A percentile compares a stretch with the other conserved stretches of the same genome.
Conservation (phyloP, 176 grass and related monocot genomes). For the Tillandsia leiboldiana region DNA sequence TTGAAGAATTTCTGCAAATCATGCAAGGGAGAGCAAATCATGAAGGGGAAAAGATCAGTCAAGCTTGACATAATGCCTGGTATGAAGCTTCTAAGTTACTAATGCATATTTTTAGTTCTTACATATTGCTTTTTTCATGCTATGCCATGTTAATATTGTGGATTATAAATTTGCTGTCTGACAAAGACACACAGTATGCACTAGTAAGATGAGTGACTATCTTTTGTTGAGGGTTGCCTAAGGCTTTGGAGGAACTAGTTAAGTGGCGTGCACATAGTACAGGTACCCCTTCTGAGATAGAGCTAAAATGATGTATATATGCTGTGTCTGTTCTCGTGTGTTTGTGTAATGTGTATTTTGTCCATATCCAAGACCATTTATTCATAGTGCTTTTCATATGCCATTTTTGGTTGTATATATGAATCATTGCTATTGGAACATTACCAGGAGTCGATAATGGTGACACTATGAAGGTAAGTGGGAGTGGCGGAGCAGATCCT, state of each 20-base stretch:
- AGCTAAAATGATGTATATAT: no score
- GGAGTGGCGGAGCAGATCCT: constrained; percentile 68
- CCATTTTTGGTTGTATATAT: background rate
- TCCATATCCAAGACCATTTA: no score
- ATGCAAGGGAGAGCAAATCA: constrained; percentile 65
- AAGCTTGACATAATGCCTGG: constrained; percentile 86
- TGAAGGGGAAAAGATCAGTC: constrained; percentile 55
- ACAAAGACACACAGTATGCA: background rate
- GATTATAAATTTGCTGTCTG: background rate
- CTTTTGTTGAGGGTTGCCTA: no score
- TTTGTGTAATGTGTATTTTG: no score
- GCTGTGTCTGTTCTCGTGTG: no score
- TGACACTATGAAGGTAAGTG: constrained; percentile 66
- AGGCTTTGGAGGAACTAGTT: no score
- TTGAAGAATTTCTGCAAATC: constrained; percentile 86
- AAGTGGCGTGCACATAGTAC: no score
- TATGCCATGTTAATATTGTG: background rate
- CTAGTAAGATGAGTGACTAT: background rate
- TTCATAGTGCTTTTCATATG: background rate
- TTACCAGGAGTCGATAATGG: constrained; percentile 52
- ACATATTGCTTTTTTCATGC: background rate
- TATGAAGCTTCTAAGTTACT: constrained; percentile 19
- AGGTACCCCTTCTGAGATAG: no score
- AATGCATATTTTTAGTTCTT: constrained; percentile 1
- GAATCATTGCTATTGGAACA: background rate